Evolutionary conservation across 2,329 filamentous ascomycete genomes (phyloP).

Genomic region (Phialocephala subalpina): DNA sequence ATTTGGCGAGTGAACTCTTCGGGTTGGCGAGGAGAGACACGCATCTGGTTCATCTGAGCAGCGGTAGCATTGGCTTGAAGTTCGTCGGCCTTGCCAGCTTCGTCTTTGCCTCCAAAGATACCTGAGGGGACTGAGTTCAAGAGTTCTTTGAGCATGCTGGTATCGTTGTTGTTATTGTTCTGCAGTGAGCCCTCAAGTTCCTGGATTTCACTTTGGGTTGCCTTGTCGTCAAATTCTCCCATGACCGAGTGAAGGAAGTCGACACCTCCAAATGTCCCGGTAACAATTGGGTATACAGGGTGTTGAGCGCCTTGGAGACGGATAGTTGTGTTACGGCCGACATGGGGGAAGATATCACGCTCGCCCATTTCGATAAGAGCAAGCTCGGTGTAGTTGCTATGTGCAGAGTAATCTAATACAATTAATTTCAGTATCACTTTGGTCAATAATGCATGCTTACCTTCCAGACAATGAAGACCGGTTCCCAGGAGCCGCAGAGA

Average conservation of each 20-base stretch:
- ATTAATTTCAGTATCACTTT: slow-evolving; percentile 39
- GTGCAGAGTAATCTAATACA: slow-evolving; percentile 78
- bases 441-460: slow-evolving; percentile 22
- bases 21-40: slow-evolving; percentile 79
- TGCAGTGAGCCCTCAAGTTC: slow-evolving; percentile 85
- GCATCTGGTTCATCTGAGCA: slow-evolving; percentile 78
- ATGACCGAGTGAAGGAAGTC: slow-evolving; percentile 92
- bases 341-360: slow-evolving; percentile 83
- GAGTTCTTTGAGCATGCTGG: slow-evolving; percentile 79
- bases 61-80: slow-evolving; percentile 79
- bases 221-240: slow-evolving; percentile 83
- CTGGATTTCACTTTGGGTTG: slow-evolving; percentile 89
- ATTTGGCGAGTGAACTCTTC: slow-evolving; percentile 86
- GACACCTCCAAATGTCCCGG: slow-evolving; percentile 92
- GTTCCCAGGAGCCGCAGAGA: slow-evolving; percentile 87
- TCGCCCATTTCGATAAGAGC: slow-evolving; percentile 89
- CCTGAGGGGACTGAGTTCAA: slow-evolving; percentile 84
- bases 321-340: slow-evolving; percentile 77
- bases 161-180: slow-evolving; percentile 68
- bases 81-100: slow-evolving; percentile 79
- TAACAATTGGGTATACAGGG: slow-evolving; percentile 82
- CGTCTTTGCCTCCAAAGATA: slow-evolving; percentile 77
- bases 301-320: slow-evolving; percentile 70
- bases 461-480: slow-evolving; percentile 86
- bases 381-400: slow-evolving; percentile 92